Evolutionary conservation across 306 rosid species (phyloP).

Genomic region (Coriaria nepalensis): DNA sequence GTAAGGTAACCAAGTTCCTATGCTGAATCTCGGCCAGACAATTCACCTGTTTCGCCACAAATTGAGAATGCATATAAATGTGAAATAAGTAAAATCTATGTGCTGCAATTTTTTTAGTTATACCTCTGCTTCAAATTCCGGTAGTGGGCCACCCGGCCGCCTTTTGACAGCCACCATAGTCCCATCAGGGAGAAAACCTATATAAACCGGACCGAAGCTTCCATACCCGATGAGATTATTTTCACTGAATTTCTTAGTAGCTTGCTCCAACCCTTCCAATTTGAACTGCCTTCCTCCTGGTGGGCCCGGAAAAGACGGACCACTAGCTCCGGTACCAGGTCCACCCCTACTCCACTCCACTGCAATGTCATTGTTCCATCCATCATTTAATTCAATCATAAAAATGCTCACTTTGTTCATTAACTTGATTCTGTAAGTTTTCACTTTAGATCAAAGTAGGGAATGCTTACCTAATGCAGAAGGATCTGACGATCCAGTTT

Average conservation of each 20-base stretch:
- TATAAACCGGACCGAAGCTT: constrained; percentile 36
- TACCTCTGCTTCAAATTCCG: constrained; percentile 29
- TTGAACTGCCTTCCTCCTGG: constrained; percentile 21
- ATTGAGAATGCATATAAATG: neutral
- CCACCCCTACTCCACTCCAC: constrained; percentile 31
- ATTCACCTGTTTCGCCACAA: constrained; percentile 19
- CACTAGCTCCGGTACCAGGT: constrained; percentile 9
- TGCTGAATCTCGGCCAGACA: constrained; percentile 31
- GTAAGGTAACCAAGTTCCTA: constrained; percentile 26
- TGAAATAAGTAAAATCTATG: neutral
- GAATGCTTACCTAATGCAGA: constrained; percentile 23
- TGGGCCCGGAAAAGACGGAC: neutral
- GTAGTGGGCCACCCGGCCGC: constrained; percentile 25
- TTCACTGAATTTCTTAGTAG: constrained; percentile 29
- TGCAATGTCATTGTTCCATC: neutral
- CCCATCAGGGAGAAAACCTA: constrained; percentile 31
- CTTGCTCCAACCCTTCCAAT: constrained; percentile 27
- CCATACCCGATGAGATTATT: constrained; percentile 32
- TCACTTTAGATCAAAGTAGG: neutral
- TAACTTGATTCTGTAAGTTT: neutral
- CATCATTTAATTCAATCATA: too few relatives aligned
- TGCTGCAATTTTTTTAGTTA: constrained; percentile 1
- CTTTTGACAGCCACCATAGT: constrained; percentile 33
- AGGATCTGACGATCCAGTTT: constrained; percentile 38
- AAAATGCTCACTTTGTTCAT: neutral